phyloP scores from a whole-genome alignment of 352 stramenopile genomes.

The Globisporangium apiculatum region DNA sequence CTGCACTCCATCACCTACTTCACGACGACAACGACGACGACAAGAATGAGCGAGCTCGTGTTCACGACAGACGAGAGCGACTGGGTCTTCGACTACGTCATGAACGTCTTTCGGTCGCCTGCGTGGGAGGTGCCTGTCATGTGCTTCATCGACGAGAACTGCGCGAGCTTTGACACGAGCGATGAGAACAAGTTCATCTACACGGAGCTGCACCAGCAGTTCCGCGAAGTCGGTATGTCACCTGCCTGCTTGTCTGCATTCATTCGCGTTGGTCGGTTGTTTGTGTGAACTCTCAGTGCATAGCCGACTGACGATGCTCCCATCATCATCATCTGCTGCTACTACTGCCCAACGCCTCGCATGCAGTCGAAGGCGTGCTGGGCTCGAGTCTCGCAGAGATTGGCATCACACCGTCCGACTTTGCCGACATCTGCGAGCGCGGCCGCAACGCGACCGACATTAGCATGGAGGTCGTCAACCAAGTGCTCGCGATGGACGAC shows the following conservation, averaged over 20 bases:
- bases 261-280: neutral
- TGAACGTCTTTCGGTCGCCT: conserved; percentile 84
- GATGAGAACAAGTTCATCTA: conserved; percentile 90
- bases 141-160: conserved; percentile 89
- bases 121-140: conserved; percentile 84
- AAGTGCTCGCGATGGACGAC: conserved; percentile 87
- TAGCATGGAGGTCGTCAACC: conserved; percentile 74
- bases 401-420: conserved; percentile 75
- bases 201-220: conserved; percentile 79
- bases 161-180: conserved; percentile 80
- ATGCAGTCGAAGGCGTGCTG: conserved; percentile 64
- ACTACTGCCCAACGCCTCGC: too few relatives aligned
- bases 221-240: conserved; percentile 48
- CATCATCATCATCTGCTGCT: neutral
- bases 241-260: neutral
- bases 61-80: conserved; percentile 64
- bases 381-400: conserved; percentile 80
- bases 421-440: conserved; percentile 75
- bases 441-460: conserved; percentile 51
- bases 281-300: too few relatives aligned
- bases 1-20: too few relatives aligned
- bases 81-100: conserved; percentile 87
- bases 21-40: too few relatives aligned
- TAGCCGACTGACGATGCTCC: neutral
- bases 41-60: conserved; percentile 18